Percentiles rank a stretch among this genome's conserved stretches.
These are phyloP conservation scores for Tricholomella constricta DNA, from an alignment of 768 basidiomycete genomes.

Conservation along the genomic window DNA sequence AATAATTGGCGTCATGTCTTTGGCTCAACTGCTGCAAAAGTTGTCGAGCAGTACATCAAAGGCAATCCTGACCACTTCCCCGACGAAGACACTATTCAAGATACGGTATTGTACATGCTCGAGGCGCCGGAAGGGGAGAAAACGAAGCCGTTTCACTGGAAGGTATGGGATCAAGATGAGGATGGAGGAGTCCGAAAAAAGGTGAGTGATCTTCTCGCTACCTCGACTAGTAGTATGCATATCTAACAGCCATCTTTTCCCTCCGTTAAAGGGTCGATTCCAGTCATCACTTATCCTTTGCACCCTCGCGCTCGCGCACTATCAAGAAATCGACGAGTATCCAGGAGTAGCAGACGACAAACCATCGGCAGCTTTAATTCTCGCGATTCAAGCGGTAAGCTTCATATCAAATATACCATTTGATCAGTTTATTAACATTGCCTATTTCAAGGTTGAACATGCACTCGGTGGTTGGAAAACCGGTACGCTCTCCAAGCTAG, in stretches of 20 bases:
- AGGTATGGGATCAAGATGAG: neutral
- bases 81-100: neutral
- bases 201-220: neutral
- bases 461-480: neutral
- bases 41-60: neutral
- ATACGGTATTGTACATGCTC: neutral
- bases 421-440: too few species aligned
- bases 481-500: neutral
- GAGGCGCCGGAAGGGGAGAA: neutral
- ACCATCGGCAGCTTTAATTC: neutral
- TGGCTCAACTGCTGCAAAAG: neutral
- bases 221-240: neutral
- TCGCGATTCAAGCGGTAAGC: neutral
- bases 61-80: neutral
- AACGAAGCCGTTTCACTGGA: slow-evolving; percentile 1
- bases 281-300: neutral
- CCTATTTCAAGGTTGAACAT: neutral
- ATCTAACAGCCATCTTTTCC: neutral
- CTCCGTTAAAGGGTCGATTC: neutral
- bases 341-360: neutral
- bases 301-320: neutral
- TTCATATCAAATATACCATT: neutral
- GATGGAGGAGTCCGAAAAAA: neutral
- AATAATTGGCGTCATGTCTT: slow-evolving; percentile 1
- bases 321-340: neutral